Evolutionary conservation across 345 rosid genomes (phyloP).

Genomic region (Populus nigra): DNA sequence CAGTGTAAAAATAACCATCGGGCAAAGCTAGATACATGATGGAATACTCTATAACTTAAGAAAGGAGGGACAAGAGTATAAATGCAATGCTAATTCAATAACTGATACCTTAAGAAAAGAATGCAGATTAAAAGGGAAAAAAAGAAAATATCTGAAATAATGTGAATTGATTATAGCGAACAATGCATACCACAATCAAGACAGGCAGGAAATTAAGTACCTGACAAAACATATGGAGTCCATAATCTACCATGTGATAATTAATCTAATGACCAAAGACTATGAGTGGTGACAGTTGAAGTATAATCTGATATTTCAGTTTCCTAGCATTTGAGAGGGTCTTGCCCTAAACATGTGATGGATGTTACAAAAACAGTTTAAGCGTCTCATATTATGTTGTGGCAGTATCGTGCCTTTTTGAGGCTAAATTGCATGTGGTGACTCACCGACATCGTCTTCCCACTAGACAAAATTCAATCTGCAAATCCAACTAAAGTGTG

Average conservation of each 20-base stretch:
- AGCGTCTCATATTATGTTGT: not conserved
- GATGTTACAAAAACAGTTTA: not conserved
- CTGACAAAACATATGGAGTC: not conserved
- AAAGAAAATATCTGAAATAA: not conserved
- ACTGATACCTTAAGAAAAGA: not conserved
- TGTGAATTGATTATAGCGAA: not conserved
- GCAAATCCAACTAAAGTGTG: not conserved
- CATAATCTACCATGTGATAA: not conserved
- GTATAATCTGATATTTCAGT: not conserved
- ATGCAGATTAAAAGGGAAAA: not conserved
- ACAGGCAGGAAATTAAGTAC: not conserved
- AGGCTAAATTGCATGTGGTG: not conserved
- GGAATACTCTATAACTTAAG: not conserved
- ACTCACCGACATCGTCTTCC: not conserved
- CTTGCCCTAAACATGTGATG: not conserved
- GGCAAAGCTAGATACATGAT: not conserved
- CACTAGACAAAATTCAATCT: not conserved
- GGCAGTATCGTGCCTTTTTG: not conserved
- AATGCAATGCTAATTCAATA: not conserved
- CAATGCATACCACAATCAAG: not conserved
- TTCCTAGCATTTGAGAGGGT: not conserved
- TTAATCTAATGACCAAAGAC: not conserved
- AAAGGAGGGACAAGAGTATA: not conserved
- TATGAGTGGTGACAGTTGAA: not conserved
- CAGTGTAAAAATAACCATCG: not conserved